These are phyloP conservation scores for Russula vinacea DNA, from an alignment of 768 basidiomycete genomes.

Conservation along the genomic window DNA sequence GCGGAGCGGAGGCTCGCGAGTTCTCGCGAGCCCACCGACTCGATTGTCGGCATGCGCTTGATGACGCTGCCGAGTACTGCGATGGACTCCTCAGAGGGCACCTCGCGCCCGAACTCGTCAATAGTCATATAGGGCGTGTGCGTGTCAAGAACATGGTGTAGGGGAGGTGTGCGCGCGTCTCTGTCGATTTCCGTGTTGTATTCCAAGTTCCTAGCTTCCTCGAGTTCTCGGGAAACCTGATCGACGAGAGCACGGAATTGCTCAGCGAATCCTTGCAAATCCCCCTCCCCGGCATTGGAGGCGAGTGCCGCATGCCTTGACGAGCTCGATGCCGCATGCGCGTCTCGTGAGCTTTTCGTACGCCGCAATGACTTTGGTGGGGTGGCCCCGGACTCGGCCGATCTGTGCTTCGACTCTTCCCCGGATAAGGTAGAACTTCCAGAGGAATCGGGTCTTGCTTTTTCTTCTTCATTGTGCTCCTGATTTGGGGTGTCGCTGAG, in stretches of 20 bases:
- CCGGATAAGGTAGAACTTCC: slow-evolving; percentile 23
- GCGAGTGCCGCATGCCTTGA: background rate
- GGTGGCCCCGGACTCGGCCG: slow-evolving; percentile 13
- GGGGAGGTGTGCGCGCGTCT: slow-evolving; percentile 8
- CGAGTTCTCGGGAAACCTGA: slow-evolving; percentile 53
- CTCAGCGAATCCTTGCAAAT: slow-evolving; percentile 46
- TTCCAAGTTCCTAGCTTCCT: slow-evolving; percentile 43
- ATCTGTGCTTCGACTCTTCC: slow-evolving; percentile 14
- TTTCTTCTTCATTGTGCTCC: slow-evolving; percentile 1
- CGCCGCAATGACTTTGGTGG: slow-evolving; percentile 11
- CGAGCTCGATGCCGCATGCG: background rate
- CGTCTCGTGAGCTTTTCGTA: slow-evolving; percentile 8
- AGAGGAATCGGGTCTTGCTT: slow-evolving; percentile 3
- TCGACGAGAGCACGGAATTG: slow-evolving; percentile 51
- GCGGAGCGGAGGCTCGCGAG: slow-evolving; percentile 33
- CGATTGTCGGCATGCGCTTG: slow-evolving; percentile 78
- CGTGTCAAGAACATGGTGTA: slow-evolving; percentile 28
- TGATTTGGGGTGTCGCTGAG: slow-evolving; percentile 6
- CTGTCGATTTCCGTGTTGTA: slow-evolving; percentile 27
- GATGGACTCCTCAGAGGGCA: slow-evolving; percentile 49
- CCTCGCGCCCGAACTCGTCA: slow-evolving; percentile 41
- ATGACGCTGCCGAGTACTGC: slow-evolving; percentile 62
- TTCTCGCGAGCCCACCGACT: slow-evolving; percentile 70
- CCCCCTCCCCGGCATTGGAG: slow-evolving; percentile 34
- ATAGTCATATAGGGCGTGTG: slow-evolving; percentile 39